phyloP scores from a whole-genome alignment of 495 filamentous ascomycete species.

The Podospora sp. region DNA sequence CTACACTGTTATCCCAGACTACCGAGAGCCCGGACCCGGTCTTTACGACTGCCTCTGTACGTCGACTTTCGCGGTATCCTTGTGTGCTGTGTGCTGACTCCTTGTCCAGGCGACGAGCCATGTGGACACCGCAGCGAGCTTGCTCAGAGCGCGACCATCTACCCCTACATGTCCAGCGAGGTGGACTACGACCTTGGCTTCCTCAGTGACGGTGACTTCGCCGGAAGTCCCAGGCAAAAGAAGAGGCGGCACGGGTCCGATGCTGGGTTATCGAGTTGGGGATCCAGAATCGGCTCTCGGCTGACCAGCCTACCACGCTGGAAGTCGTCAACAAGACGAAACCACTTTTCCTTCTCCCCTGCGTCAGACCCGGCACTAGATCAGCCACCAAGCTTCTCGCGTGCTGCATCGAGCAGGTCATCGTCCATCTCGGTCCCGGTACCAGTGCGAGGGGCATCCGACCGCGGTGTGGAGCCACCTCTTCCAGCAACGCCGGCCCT shows the following conservation, averaged over 20 bases:
- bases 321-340: slow-evolving; percentile 57
- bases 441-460: slow-evolving; percentile 43
- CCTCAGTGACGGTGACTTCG: slow-evolving; percentile 62
- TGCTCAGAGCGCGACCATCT: slow-evolving; percentile 39
- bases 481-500: slow-evolving; percentile 67
- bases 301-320: slow-evolving; percentile 74
- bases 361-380: slow-evolving; percentile 52
- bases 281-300: slow-evolving; percentile 67
- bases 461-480: slow-evolving; percentile 55
- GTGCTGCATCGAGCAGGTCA: slow-evolving; percentile 63
- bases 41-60: slow-evolving; percentile 59
- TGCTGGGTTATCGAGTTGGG: slow-evolving; percentile 62
- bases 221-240: slow-evolving; percentile 55
- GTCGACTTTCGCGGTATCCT: slow-evolving; percentile 25
- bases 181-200: slow-evolving; percentile 64
- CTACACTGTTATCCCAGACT: slow-evolving; percentile 46
- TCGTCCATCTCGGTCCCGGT: slow-evolving; percentile 66
- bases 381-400: slow-evolving; percentile 43
- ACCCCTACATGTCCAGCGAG: slow-evolving; percentile 37
- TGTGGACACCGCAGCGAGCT: slow-evolving; percentile 46
- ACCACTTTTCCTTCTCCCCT: slow-evolving; percentile 48
- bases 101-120: slow-evolving; percentile 44
- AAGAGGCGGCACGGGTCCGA: slow-evolving; percentile 64
- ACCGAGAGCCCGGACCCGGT: slow-evolving; percentile 37
- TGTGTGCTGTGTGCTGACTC: slow-evolving; percentile 9